Percentiles rank a stretch among this genome's conserved stretches.
Conservation (phyloP, 2,329 filamentous ascomycete species). For the Epichloe elymi region DNA sequence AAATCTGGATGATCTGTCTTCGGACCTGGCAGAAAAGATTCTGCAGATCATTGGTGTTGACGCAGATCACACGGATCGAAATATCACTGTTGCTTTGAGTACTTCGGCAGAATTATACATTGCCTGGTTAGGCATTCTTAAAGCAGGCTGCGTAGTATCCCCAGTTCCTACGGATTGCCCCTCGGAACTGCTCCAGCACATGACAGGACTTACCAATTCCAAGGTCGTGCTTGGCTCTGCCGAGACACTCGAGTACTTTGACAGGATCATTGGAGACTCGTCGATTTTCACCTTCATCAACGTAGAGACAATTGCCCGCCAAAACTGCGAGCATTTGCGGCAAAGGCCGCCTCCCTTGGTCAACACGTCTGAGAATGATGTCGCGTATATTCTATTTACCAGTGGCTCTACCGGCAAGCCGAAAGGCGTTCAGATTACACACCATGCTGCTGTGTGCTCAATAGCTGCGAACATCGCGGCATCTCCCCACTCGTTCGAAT, state of each 20-base stretch:
- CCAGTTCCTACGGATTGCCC: background rate
- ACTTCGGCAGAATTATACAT: background rate
- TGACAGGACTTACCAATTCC: background rate
- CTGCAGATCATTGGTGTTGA: background rate
- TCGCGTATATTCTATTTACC: background rate
- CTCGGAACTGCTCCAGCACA: background rate
- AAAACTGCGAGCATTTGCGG: background rate
- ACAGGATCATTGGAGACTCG: background rate
- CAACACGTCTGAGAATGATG: background rate
- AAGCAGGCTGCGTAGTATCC: background rate
- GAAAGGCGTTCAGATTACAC: slow-evolving; percentile 1
- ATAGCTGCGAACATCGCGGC: background rate
- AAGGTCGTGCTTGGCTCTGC: background rate
- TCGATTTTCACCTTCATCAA: background rate
- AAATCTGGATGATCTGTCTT: background rate
- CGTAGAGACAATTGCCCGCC: background rate
- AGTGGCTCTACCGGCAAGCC: slow-evolving; percentile 2
- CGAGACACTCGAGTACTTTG: background rate
- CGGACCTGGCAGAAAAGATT: background rate
- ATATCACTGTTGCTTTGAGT: background rate
- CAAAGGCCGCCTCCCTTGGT: background rate
- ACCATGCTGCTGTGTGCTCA: background rate
- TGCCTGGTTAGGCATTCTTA: background rate
- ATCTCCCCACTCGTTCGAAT: background rate
- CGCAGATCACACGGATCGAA: background rate